Evolutionary conservation across 108 stramenopile species (phyloP), one percentile per base, ranked within the genome.

Genomic region (Pseudonitzschia pungens): DNA sequence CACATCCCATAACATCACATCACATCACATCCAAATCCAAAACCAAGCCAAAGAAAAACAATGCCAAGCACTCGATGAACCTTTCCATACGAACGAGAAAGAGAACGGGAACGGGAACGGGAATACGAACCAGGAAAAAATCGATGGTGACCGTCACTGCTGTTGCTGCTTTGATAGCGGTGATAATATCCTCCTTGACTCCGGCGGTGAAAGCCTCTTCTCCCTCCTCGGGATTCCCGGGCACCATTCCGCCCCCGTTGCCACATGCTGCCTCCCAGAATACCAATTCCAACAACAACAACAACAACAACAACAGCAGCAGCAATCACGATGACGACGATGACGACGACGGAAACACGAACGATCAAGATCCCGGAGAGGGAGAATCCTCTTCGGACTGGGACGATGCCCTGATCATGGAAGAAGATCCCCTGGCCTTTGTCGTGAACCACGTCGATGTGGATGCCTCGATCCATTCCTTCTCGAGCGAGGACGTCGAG

Each of bases 311-410:
- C 20, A 40, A 65, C 32, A 6, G 28, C 28, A 28, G 0, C 59
- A 24, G 7, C 7, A 24, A 54, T 24, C 4, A 0, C 36, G 33
- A 40, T 36, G 57, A 58, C 2, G 29, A 20, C 0, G 20, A 24
- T 0, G 21, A 18, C 42, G 33, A 36, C 32, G 33, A 42, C 41
- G 64, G 33, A 40, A 36, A 40, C 8, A 24, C 33, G 9, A 41
- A 65, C 14, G 57, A 58, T 31, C 20, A 62, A 10, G 65, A 67
- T 48, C 24, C 21, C 54, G 65, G 28, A 10, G 65, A 44, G 28
- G 65, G 48, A 28, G 65, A 67, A 67, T 67, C 65, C n/a, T 67
- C 65, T 22, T 67, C 65, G 0, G 65, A 67, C 22, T 67, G 65
- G 65, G 65, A 67, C 44, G 65, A 67, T 26, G 43, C 65, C n/a